Base-by-base conservation (phyloP, 2,329 filamentous ascomycete species). In the Fusarium keratoplasticum region DNA sequence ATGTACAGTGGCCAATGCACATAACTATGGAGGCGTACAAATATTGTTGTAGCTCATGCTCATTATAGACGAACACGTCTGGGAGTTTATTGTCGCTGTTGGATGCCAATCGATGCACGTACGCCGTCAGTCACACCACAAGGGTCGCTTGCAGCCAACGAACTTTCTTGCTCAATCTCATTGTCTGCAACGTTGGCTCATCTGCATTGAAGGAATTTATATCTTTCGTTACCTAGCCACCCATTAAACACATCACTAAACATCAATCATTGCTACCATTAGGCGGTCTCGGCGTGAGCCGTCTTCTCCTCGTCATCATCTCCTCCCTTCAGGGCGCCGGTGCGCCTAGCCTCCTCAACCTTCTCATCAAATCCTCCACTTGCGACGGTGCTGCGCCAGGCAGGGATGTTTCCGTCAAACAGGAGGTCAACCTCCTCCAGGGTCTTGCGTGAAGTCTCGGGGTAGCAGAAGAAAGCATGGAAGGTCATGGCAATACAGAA, bases 381-480 rank as follows among this genome's bases (percentile, higher is more conserved):
- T 5, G 63, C 66, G 18, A 69, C 63, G n/a, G 71, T 40, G 42
- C 67, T 78, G 40, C 73, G 27, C 77, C 77, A 78, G 1, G 77
- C 77, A 1, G 77, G 77, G 2, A 78, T 9, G 31, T 76, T 65
- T 16, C 44, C 52, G 4, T 77, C 77, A 29, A 78, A 78, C 8
- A 78, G 10, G 5, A 67, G 35, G 20, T 78, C 77, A 0, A 78
- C 70, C 29, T 78, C 77, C 42, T 78, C 77, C 1, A 78, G 65
- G 0, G 77, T 79, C 64, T 79, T 79, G 8, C 67, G 75, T 9
- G 84, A 84, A 0, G 88, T 90, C 79, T 90, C 88, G 0, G 88
- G 88, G 81, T 90, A 90, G 58, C 86, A 75, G 73, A 90, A 89
- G 76, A 86, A 87, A 6, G 76, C 74, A 55, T 88, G 85, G 31